Evolutionary conservation across 1,284 basidiomycete species (phyloP), one percentile per base, ranked within the genome.

Genomic region (Malassezia sp.): DNA sequence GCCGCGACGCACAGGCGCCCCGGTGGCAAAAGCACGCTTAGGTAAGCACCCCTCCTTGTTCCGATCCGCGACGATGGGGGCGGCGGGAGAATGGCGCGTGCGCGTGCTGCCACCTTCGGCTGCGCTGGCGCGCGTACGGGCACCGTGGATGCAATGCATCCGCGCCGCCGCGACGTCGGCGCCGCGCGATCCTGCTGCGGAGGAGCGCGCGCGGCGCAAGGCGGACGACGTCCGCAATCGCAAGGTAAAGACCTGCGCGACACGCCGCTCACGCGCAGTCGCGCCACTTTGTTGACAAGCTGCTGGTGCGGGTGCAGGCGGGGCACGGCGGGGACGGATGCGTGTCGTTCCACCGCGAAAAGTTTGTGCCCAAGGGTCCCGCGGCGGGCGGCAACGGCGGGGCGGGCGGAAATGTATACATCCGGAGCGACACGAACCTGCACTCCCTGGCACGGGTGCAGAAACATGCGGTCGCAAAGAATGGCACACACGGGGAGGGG

Each of bases 231-330:
- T 17, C 12, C 42, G 48, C n/a, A 44, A 61, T 60, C 48, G 61
- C 14, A 45, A 45, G 21, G 28, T n/a, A n/a, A n/a, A n/a, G n/a
- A n/a, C n/a, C 15, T 8, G 6, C 6, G 9, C 84, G 34, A 80
- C 83, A 31, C 82, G 84, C 6, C 82, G 82, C 67, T n/a, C n/a
- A n/a, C n/a, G n/a, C n/a, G n/a, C n/a, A n/a, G n/a, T n/a, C 65
- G 63, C 52, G 63, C 24, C 48, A 58, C 40, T 67, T 68, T 50
- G 54, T 68, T 41, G 67, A 70, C 40, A 51, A 57, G 26, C 50
- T 67, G 22, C 33, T 38, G 20, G 34, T 69, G 5, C 52, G 51
- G 8, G 41, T 65, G 31, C 52, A 54, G 2, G 63, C 53, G 8
- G 67, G 67, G 9, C 53, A 56, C 33, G 67, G 67, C 32, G 67